Evolutionary conservation across 257 asterid species (phyloP).

Genomic region (Salvia miltiorrhiza): DNA sequence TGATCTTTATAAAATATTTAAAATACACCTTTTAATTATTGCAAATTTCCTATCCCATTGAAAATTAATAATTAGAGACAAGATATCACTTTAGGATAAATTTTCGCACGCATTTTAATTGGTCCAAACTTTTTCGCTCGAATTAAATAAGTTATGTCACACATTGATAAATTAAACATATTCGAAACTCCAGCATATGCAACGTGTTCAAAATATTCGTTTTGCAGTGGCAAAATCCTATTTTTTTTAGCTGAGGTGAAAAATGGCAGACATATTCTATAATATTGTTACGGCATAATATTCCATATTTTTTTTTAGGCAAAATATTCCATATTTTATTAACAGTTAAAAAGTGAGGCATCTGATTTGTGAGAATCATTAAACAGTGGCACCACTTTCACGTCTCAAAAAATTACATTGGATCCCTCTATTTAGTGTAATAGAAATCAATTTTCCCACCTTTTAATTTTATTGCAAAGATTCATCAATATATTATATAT

Average conservation of each 20-base stretch:
- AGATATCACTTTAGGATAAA: no score
- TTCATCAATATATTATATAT: no score
- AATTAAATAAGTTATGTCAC: no score
- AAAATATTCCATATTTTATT: no score
- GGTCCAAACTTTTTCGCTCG: no score
- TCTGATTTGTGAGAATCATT: slow-evolving; percentile 10
- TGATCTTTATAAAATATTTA: no score
- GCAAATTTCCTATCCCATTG: no score
- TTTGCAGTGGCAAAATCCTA: neutral
- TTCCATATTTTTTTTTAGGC: slow-evolving; percentile 10
- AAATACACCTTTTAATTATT: no score
- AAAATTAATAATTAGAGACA: no score
- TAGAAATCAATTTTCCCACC: neutral
- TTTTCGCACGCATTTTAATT: no score
- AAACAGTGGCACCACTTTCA: slow-evolving; percentile 19
- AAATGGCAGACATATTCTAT: neutral
- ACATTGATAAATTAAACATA: no score
- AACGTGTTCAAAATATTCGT: neutral
- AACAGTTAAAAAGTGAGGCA: slow-evolving; percentile 3
- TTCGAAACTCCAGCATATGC: neutral
- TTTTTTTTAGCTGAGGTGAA: neutral
- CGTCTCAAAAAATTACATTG: neutral
- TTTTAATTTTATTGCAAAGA: neutral
- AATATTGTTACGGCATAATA: slow-evolving; percentile 1
- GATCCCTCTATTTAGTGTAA: neutral